phyloP scores from a whole-genome alignment of 176 grass and related monocot species.

The Tillandsia leiboldiana region DNA sequence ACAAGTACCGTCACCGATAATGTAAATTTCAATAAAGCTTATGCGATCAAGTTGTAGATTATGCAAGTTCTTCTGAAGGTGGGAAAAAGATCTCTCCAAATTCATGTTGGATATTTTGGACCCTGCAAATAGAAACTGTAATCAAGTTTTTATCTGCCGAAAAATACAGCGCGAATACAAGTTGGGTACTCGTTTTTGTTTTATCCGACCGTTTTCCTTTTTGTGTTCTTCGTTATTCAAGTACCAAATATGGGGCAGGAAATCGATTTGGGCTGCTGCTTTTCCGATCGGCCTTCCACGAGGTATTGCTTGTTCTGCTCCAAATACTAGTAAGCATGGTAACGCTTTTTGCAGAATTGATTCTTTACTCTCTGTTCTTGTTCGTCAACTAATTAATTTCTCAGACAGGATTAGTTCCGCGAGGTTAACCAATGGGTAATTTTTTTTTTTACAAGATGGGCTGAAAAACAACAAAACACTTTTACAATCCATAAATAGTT shows the following conservation, averaged over 20 bases:
- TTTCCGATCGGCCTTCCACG: too few species aligned
- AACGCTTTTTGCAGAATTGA: too few species aligned
- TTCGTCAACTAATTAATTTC: too few species aligned
- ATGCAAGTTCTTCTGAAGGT: background rate
- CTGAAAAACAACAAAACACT: too few species aligned
- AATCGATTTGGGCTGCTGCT: too few species aligned
- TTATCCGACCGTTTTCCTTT: background rate
- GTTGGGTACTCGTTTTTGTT: background rate
- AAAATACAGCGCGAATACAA: background rate
- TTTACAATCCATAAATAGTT: too few species aligned
- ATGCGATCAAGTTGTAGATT: background rate
- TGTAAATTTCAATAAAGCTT: background rate
- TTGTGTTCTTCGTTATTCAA: background rate
- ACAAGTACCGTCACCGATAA: conserved; percentile 5
- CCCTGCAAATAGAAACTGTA: background rate
- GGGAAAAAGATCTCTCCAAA: background rate
- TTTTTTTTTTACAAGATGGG: too few species aligned
- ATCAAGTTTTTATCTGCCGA: background rate
- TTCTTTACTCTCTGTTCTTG: too few species aligned
- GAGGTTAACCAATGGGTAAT: too few species aligned
- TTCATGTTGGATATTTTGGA: background rate
- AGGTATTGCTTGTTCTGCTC: too few species aligned
- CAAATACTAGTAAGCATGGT: too few species aligned
- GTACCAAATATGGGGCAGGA: background rate
- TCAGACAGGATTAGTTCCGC: too few species aligned